Base-by-base conservation (phyloP, 306 rosid species). In the Dalbergia cultrata region DNA sequence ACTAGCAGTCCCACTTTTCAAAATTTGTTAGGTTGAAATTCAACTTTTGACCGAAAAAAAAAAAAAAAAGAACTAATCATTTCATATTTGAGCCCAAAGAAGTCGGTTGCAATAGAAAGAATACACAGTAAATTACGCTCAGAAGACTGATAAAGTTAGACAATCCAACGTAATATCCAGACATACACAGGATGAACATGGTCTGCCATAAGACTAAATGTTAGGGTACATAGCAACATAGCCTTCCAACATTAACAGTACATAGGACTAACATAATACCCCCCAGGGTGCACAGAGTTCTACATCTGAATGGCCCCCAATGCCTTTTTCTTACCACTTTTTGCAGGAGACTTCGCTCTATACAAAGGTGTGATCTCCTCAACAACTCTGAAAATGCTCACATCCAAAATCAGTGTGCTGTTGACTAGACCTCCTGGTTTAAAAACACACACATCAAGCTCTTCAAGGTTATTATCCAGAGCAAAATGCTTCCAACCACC, bases 401-500 rank as follows among this genome's bases (percentile, higher is more conserved):
- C 90, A 69, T 90, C 92, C 78, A 90, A 8, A 52, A 88, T 67
- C 64, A 78, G 10, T 9, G 70, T 19, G 45, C 63, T 9, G 44
- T 63, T 78, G 18, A 57, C 4, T 16, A 39, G 34, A 34, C 70
- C 78, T 59, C 68, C 80, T n/a, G 87, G 92, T 66, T 82, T 82
- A 17, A 90, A 86, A 75, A 92, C 80, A 17, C 95, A 90, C 8
- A 86, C 91, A 75, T 92, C 97, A 35, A 43, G 85, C 74, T 86
- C 91, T 80, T 92, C 94, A 22, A 92, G 87, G 83, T 89, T 87
- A 56, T 90, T 92, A 60, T 89, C 95, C 9, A 88, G 12, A 0
- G 87, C 74, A 75, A 90, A 92, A 65, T 71, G 75, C 54, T 88
- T 90, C 95, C 97, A 93, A 21, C 97, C 95, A 47, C 89, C 84